A percentile compares a stretch with the other conserved stretches of the same genome.
These are phyloP conservation scores for Hypoxylon sp. DNA, from an alignment of 2,329 filamentous ascomycete genomes.

Conservation along the genomic window DNA sequence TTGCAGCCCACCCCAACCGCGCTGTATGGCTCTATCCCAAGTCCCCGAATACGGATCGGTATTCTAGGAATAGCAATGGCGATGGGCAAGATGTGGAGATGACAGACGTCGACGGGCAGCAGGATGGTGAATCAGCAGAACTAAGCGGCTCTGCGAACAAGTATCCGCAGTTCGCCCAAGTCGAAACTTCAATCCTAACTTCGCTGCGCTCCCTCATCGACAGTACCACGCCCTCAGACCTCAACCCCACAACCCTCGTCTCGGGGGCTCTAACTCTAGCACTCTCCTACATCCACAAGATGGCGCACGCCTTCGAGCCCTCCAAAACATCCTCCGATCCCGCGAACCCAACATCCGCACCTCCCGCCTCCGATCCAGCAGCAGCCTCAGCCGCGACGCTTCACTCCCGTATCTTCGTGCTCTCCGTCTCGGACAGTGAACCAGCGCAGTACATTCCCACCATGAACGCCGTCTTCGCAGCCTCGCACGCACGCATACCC, in stretches of 20 bases:
- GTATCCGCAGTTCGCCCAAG: slow-evolving; percentile 89
- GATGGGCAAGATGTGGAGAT: slow-evolving; percentile 71
- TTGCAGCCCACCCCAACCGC: slow-evolving; percentile 89
- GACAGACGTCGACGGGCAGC: slow-evolving; percentile 62
- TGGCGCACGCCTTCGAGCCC: slow-evolving; percentile 74
- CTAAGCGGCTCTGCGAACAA: slow-evolving; percentile 78
- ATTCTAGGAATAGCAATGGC: slow-evolving; percentile 45
- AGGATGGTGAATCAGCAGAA: slow-evolving; percentile 11
- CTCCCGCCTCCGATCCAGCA: slow-evolving; percentile 39
- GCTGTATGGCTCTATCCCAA: slow-evolving; percentile 91
- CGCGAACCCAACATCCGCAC: slow-evolving; percentile 54
- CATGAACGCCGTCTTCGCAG: slow-evolving; percentile 98
- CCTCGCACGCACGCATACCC: slow-evolving; percentile 87
- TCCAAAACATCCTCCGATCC: slow-evolving; percentile 63
- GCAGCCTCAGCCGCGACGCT: slow-evolving; percentile 63
- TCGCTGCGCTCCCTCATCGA: slow-evolving; percentile 82
- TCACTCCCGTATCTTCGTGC: slow-evolving; percentile 86
- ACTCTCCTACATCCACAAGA: slow-evolving; percentile 91
- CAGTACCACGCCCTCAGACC: slow-evolving; percentile 74
- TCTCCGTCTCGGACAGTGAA: slow-evolving; percentile 89
- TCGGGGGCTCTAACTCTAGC: slow-evolving; percentile 92
- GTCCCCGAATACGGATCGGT: slow-evolving; percentile 55
- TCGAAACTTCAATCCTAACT: slow-evolving; percentile 84
- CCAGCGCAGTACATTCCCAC: slow-evolving; percentile 96
- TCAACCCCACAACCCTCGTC: slow-evolving; percentile 84